Evolutionary conservation across 2,329 filamentous ascomycete genomes (phyloP).

Genomic region (Nemania bipapillata): DNA sequence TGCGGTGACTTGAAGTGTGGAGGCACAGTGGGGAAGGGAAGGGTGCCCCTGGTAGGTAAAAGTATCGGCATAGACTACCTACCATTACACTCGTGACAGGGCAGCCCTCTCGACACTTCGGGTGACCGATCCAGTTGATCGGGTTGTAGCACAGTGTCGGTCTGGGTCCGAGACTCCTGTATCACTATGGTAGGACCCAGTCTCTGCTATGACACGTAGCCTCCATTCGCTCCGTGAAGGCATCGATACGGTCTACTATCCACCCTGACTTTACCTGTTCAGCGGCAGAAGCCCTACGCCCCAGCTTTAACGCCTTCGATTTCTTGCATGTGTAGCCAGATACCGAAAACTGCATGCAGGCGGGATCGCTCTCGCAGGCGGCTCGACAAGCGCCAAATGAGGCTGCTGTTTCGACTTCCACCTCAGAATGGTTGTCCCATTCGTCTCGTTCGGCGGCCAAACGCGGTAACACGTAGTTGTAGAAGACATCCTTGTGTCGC

Average conservation of each 20-base stretch:
- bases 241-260: conserved; percentile 49
- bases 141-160: not conserved
- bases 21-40: not conserved
- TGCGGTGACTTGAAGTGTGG: not conserved
- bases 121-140: not conserved
- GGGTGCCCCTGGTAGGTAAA: not conserved
- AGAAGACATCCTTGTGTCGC: conserved; percentile 50
- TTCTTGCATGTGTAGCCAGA: conserved; percentile 46
- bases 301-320: conserved; percentile 45
- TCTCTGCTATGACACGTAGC: conserved; percentile 37
- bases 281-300: conserved; percentile 38
- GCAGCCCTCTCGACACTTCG: not conserved
- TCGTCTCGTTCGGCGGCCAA: conserved; percentile 41
- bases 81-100: not conserved
- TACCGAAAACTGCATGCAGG: conserved; percentile 51
- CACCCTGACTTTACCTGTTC: conserved; percentile 48
- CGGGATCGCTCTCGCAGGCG: conserved; percentile 43
- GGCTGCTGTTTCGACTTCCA: conserved; percentile 37
- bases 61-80: not conserved
- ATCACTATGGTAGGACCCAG: conserved; percentile 45
- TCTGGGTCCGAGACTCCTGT: not conserved
- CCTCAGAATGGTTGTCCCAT: conserved; percentile 51
- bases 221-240: conserved; percentile 47
- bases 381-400: conserved; percentile 46
- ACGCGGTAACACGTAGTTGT: conserved; percentile 45